Evolutionary conservation across 2,329 filamentous ascomycete genomes (phyloP).

Genomic region (Allantophomopsis lycopodina): DNA sequence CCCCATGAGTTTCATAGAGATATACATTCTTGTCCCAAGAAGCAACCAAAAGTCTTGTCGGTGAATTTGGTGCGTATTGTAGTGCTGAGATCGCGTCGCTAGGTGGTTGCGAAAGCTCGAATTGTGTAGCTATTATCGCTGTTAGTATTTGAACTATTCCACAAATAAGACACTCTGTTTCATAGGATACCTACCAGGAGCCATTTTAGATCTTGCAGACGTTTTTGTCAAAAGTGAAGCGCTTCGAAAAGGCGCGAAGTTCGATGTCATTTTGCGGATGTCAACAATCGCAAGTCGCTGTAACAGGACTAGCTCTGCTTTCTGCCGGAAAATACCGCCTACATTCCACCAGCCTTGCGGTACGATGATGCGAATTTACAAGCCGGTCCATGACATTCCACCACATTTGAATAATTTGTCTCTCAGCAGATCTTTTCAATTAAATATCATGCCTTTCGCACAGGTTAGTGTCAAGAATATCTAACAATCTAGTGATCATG

Average conservation of each 20-base stretch:
- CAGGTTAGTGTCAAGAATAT: slow-evolving; percentile 5
- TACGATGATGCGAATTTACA: too few species aligned
- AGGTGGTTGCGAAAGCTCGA: slow-evolving; percentile 70
- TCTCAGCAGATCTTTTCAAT: neutral
- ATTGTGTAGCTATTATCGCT: slow-evolving; percentile 48
- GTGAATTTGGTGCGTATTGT: slow-evolving; percentile 68
- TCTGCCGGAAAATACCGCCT: too few species aligned
- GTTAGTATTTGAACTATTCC: neutral
- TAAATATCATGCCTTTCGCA: slow-evolving; percentile 18
- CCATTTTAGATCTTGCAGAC: neutral
- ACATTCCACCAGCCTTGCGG: too few species aligned
- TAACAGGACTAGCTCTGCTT: too few species aligned
- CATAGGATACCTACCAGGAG: neutral
- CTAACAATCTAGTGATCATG: neutral
- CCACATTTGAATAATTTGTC: too few species aligned
- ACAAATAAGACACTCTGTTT: too few species aligned
- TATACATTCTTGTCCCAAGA: slow-evolving; percentile 94
- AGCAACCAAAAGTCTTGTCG: slow-evolving; percentile 68
- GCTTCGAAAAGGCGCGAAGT: too few species aligned
- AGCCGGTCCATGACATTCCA: too few species aligned
- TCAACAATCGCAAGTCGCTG: too few species aligned
- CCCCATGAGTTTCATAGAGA: slow-evolving; percentile 60
- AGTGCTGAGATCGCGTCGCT: slow-evolving; percentile 78
- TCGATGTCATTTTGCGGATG: too few species aligned
- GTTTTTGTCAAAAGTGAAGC: neutral